Evolutionary conservation across 2,329 filamentous ascomycete species (phyloP).

Genomic region (Bimuria novae-zelandiae): DNA sequence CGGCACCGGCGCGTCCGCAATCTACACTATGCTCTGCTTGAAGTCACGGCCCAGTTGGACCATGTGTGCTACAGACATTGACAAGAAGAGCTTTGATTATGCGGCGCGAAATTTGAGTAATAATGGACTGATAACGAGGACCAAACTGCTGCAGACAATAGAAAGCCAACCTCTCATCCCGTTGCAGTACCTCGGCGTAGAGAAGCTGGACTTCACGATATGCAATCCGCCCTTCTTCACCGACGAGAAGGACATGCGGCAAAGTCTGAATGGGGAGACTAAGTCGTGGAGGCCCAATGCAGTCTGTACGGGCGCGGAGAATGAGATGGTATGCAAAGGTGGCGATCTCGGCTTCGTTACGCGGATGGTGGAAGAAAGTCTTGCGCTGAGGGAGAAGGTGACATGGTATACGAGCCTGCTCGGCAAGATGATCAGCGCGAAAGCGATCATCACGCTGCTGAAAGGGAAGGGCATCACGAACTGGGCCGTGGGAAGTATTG

Average conservation of each 20-base stretch:
- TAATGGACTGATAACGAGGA: conserved; percentile 68
- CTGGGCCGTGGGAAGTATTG: conserved; percentile 79
- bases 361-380: conserved; percentile 72
- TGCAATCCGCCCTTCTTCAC: conserved; percentile 94
- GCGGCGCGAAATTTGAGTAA: conserved; percentile 68
- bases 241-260: conserved; percentile 70
- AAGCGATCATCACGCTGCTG: conserved; percentile 63
- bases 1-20: conserved; percentile 87
- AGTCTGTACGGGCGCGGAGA: conserved; percentile 73
- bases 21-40: conserved; percentile 85
- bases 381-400: conserved; percentile 63
- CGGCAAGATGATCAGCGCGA: conserved; percentile 74
- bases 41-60: conserved; percentile 68
- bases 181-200: conserved; percentile 58
- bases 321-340: conserved; percentile 84
- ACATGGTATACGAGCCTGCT: conserved; percentile 94
- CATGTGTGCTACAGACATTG: conserved; percentile 67
- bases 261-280: conserved; percentile 59
- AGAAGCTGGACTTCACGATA: conserved; percentile 79
- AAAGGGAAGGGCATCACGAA: conserved; percentile 67
- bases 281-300: conserved; percentile 73
- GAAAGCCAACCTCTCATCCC: conserved; percentile 65
- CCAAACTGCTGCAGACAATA: conserved; percentile 65
- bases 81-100: conserved; percentile 68
- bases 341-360: conserved; percentile 78